Base-by-base conservation (phyloP, 2,329 filamentous ascomycete species). In the Xylogone sp. region DNA sequence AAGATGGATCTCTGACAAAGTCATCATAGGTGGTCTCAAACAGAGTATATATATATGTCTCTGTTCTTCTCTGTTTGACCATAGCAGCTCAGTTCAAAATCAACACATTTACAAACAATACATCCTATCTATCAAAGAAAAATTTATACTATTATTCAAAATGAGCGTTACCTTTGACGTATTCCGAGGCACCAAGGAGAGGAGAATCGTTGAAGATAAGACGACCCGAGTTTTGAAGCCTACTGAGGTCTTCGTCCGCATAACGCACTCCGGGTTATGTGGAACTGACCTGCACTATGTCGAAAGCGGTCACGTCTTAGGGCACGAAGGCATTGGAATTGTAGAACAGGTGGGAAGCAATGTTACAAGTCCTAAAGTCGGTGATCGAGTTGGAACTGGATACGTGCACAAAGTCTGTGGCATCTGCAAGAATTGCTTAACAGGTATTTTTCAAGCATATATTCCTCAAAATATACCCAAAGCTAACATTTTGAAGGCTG, bases 251-350 rank as follows among this genome's bases (percentile, higher is more conserved):
- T 73, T 81, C 20, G 61, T 87, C 59, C 75, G 75, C 50, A 72
- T 86, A 52, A 86, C 82, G 3, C 79, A 82, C 50, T 83, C 81
- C 1, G 83, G 84, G 12, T 71, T 87, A 45, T 88, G 84, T 64
- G 82, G 79, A 44, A 87, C 84, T 2, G 76, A 73, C 46, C 49
- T 70, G 16, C 70, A 75, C 55, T 66, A 62, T 49, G 47, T 44
- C 3, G 45, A 53, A 2, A 65, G 43, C 2, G 64, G 68, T 19
- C 67, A 69, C 57, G 69, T 57, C 3, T 64, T 77, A 0, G 75
- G 75, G 13, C 75, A 78, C 53, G 75, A 79, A 60, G 73, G 75
- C 18, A 67, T 75, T 24, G 75, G 75, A 16, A 46, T 71, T 13
- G 65, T 77, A 4, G 61, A 68, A 48, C 55, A 49, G 42, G 53